Conservation (phyloP, 1,139 yeast genomes). For the Kluyveromyces marxianus region DNA sequence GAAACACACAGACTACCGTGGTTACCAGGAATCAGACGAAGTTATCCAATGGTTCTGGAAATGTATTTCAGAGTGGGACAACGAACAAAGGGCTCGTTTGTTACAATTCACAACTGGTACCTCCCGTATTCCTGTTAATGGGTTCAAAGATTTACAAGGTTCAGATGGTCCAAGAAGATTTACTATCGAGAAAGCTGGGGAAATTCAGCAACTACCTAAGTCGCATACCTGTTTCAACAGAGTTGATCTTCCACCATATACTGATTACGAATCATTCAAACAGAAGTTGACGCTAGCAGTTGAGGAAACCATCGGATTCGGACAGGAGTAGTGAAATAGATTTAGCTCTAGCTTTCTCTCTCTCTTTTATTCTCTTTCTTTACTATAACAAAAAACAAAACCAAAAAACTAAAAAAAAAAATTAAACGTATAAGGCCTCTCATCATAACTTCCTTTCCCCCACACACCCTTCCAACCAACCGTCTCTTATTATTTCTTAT, state of each 20-base stretch:
- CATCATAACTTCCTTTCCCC: too few species aligned
- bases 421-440: too few species aligned
- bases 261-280: constrained; percentile 64
- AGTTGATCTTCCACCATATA: constrained; percentile 83
- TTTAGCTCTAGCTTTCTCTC: neutral
- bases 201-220: constrained; percentile 84
- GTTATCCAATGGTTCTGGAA: constrained; percentile 99
- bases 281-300: constrained; percentile 82
- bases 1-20: constrained; percentile 96
- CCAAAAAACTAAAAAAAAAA: too few species aligned
- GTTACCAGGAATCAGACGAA: constrained; percentile 93
- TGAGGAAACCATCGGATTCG: constrained; percentile 92
- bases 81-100: constrained; percentile 91
- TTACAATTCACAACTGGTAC: constrained; percentile 98
- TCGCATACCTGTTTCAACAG: constrained; percentile 94
- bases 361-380: neutral
- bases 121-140: constrained; percentile 96
- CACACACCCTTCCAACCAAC: too few species aligned
- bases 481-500: too few species aligned
- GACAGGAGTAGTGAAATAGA: constrained; percentile 63
- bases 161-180: constrained; percentile 98
- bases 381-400: neutral
- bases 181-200: constrained; percentile 97
- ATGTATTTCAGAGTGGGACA: constrained; percentile 88
- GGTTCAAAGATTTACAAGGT: constrained; percentile 96